Conservation (phyloP, 2,329 filamentous ascomycete species). For the Diaporthe citrichinensis region DNA sequence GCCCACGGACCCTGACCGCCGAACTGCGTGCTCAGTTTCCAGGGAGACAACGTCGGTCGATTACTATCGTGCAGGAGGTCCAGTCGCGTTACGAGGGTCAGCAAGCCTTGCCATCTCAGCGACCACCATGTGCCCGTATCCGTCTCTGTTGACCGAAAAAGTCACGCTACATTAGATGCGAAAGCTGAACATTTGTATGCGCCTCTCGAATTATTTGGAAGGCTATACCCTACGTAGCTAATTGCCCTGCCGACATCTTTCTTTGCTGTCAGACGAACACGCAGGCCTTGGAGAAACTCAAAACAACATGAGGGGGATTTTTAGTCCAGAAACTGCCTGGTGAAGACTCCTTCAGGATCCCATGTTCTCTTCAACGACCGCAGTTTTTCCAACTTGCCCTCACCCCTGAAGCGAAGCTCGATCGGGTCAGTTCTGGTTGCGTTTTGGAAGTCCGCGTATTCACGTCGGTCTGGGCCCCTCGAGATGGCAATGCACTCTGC, state of each 20-base stretch:
- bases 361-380: constrained; percentile 25
- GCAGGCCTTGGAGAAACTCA: neutral
- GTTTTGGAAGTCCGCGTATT: constrained; percentile 43
- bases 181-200: no score
- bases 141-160: no score
- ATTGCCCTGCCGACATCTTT: neutral
- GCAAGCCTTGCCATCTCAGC: neutral
- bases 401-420: constrained; percentile 43
- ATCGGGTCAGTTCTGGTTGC: constrained; percentile 41
- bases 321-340: constrained; percentile 30
- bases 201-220: neutral
- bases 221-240: neutral
- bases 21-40: neutral
- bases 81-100: neutral
- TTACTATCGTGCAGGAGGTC: neutral
- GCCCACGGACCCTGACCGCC: no score
- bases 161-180: neutral
- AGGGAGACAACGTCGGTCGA: neutral
- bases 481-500: constrained; percentile 40
- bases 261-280: neutral
- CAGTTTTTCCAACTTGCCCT: constrained; percentile 33
- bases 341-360: constrained; percentile 46
- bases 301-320: neutral
- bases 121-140: neutral
- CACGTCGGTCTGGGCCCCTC: constrained; percentile 36